A percentile compares a stretch with the other conserved stretches of the same genome.
phyloP scores from a whole-genome alignment of 2,329 filamentous ascomycete genomes.

The Ceratocystis alfenasii region DNA sequence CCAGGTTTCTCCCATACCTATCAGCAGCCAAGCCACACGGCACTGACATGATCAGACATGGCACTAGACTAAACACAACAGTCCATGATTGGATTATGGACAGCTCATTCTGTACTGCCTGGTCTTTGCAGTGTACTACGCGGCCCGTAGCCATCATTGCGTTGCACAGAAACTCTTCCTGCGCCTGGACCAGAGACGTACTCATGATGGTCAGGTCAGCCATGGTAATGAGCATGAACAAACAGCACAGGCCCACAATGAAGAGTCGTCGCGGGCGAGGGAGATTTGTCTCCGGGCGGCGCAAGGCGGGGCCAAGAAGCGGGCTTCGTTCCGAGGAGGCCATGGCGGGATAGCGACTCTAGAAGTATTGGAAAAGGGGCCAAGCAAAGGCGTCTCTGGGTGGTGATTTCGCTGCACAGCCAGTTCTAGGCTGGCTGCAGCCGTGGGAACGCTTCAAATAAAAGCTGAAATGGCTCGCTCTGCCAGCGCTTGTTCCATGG shows the following conservation, averaged over 20 bases:
- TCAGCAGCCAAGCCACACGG: conserved; percentile 24
- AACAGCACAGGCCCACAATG: conserved; percentile 16
- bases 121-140: conserved; percentile 23
- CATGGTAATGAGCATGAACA: conserved; percentile 22
- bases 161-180: conserved; percentile 21
- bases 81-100: conserved; percentile 24
- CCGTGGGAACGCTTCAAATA: neutral
- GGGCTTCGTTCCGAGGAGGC: neutral
- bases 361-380: neutral
- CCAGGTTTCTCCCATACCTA: conserved; percentile 22
- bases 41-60: conserved; percentile 23
- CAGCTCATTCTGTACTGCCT: conserved; percentile 24
- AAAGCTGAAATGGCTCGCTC: neutral
- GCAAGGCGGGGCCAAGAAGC: neutral
- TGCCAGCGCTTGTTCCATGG: neutral
- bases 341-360: neutral
- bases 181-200: conserved; percentile 20
- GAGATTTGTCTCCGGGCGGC: neutral
- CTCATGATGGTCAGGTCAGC: conserved; percentile 19
- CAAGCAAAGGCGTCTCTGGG: neutral
- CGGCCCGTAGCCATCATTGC: neutral
- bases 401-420: neutral
- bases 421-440: neutral
- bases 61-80: conserved; percentile 23
- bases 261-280: neutral